Percentiles rank a stretch among this genome's conserved stretches.
These are phyloP conservation scores for Microbotryum saponariae DNA, from an alignment of 1,284 basidiomycete genomes.

Conservation along the genomic window DNA sequence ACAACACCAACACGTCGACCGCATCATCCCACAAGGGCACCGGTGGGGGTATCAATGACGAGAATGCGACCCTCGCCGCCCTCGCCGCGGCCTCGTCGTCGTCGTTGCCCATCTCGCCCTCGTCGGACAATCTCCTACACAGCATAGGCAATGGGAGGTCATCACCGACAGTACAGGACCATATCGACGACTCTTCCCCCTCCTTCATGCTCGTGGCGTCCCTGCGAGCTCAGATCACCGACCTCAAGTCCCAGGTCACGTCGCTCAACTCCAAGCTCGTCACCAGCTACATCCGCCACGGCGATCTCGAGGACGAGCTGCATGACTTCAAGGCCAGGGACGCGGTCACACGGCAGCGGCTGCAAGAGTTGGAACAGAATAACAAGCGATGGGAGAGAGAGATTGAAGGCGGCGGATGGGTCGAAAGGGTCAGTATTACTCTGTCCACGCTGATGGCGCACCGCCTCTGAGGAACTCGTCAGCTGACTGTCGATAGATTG, in stretches of 20 bases:
- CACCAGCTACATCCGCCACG: constrained; percentile 79
- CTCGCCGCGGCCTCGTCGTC: constrained; percentile 11
- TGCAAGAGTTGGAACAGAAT: constrained; percentile 59
- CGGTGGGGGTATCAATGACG: background rate
- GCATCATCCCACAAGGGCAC: background rate
- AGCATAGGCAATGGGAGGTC: constrained; percentile 1
- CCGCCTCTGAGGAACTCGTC: background rate
- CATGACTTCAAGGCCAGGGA: constrained; percentile 55
- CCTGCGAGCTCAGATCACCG: constrained; percentile 69
- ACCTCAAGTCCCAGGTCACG: constrained; percentile 79
- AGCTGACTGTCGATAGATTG: background rate
- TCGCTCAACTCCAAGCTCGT: constrained; percentile 90
- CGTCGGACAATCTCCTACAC: background rate
- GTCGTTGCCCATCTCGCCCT: constrained; percentile 6
- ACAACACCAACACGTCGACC: background rate
- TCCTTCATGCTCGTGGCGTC: constrained; percentile 59
- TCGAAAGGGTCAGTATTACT: constrained; percentile 51
- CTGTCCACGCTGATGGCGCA: background rate
- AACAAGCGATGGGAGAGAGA: constrained; percentile 44
- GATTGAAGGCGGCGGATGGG: constrained; percentile 66
- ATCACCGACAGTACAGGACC: constrained; percentile 3
- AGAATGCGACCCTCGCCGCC: constrained; percentile 5
- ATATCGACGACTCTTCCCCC: background rate
- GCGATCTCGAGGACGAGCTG: constrained; percentile 85
- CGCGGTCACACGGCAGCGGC: constrained; percentile 48